A percentile compares a stretch with the other conserved stretches of the same genome.
These are phyloP conservation scores for Fusarium sp. DNA, from an alignment of 2,329 filamentous ascomycete species.

Conservation along the genomic window DNA sequence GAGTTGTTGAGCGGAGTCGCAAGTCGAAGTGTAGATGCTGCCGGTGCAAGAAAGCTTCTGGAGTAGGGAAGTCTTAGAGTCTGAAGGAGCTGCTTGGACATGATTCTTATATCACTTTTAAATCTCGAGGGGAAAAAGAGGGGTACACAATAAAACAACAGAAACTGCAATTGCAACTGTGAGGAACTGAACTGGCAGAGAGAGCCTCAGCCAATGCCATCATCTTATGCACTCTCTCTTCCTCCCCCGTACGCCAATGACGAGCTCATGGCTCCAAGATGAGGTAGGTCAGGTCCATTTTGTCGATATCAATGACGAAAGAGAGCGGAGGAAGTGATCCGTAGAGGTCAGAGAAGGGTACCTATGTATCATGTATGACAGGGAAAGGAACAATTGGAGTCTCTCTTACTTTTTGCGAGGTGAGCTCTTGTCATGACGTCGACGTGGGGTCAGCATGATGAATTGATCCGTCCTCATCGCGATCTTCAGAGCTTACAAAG, in stretches of 20 bases:
- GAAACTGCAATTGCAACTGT: constrained; percentile 5
- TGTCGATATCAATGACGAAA: constrained; percentile 40
- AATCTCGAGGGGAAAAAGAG: constrained; percentile 9
- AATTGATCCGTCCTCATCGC: constrained; percentile 29
- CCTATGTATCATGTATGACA: no score
- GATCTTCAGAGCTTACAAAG: constrained; percentile 20
- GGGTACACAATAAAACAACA: background rate
- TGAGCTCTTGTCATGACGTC: constrained; percentile 37
- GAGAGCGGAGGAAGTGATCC: constrained; percentile 38
- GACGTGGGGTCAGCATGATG: constrained; percentile 44
- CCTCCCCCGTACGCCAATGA: constrained; percentile 19
- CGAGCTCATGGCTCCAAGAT: constrained; percentile 22
- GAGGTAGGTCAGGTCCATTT: constrained; percentile 26
- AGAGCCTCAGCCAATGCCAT: background rate
- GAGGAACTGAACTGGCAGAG: no score
- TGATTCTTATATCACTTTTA: constrained; percentile 29
- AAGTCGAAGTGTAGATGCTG: constrained; percentile 7
- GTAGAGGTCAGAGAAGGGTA: constrained; percentile 2
- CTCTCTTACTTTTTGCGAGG: background rate
- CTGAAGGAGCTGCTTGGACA: constrained; percentile 24
- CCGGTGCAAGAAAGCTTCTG: constrained; percentile 7
- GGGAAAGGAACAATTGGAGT: constrained; percentile 22
- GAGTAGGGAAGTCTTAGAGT: constrained; percentile 6
- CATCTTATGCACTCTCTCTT: constrained; percentile 18
- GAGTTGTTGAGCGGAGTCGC: constrained; percentile 4